Evolutionary conservation across 371 early-diverging fungal species (phyloP).

Genomic region (Amoeboradix gromovi): DNA sequence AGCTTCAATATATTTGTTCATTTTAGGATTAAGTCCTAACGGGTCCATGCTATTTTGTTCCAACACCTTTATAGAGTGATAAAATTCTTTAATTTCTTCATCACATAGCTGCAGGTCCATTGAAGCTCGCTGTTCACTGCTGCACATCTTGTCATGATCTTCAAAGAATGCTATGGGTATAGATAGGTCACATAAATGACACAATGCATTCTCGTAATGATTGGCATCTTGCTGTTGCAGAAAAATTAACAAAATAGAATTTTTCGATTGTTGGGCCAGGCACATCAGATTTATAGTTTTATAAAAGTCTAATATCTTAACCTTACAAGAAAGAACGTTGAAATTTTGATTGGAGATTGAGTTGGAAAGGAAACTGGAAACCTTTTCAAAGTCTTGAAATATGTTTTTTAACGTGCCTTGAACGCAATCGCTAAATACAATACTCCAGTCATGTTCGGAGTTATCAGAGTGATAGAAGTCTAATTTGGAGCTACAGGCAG

Average conservation of each 20-base stretch:
- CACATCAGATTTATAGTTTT: background rate
- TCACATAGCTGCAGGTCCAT: slow-evolving; percentile 36
- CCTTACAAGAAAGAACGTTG: background rate
- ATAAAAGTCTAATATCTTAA: background rate
- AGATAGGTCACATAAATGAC: slow-evolving; percentile 46
- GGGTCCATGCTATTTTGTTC: background rate
- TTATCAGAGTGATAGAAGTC: background rate
- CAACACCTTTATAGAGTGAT: background rate
- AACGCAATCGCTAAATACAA: background rate
- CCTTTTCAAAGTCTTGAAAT: background rate
- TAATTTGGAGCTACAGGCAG: background rate
- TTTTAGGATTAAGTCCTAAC: slow-evolving; percentile 12
- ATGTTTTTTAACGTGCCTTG: background rate
- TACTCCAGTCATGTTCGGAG: background rate
- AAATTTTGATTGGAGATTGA: background rate
- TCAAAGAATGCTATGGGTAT: slow-evolving; percentile 40
- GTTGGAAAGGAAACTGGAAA: background rate
- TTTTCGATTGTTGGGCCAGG: background rate
- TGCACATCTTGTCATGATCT: slow-evolving; percentile 36
- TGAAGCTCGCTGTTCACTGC: slow-evolving; percentile 43
- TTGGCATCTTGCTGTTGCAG: background rate
- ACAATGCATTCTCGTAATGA: slow-evolving; percentile 14
- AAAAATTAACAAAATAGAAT: background rate
- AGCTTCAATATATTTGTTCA: slow-evolving; percentile 21
- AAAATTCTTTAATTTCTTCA: slow-evolving; percentile 29